A percentile compares a stretch with the other conserved stretches of the same genome.
Evolutionary conservation across 495 filamentous ascomycete species (phyloP).

Genomic region (Aspergillus nidulans): DNA sequence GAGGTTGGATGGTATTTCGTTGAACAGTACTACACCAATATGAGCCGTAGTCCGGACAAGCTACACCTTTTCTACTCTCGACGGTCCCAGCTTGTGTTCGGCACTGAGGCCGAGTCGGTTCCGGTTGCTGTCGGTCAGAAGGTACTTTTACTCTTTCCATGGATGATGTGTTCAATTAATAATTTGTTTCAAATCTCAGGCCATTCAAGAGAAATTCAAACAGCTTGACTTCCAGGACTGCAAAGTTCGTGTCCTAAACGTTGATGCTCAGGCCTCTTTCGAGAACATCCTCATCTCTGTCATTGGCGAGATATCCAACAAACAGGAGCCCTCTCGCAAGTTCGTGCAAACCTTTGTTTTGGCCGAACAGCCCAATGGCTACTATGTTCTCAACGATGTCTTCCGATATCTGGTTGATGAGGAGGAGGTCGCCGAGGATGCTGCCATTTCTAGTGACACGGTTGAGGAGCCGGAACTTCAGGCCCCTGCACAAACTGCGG

Average conservation of each 20-base stretch:
- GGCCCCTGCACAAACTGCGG: constrained; percentile 17
- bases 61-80: constrained; percentile 86
- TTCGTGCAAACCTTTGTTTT: constrained; percentile 98
- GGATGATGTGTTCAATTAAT: neutral
- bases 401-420: constrained; percentile 85
- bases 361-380: constrained; percentile 91
- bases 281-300: constrained; percentile 94
- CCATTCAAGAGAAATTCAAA: constrained; percentile 90
- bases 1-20: constrained; percentile 99
- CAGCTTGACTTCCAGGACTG: constrained; percentile 91
- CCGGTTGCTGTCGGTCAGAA: constrained; percentile 77
- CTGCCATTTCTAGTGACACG: constrained; percentile 33
- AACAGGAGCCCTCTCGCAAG: constrained; percentile 81
- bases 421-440: constrained; percentile 58
- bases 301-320: constrained; percentile 96
- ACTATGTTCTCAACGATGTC: constrained; percentile 98
- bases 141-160: constrained; percentile 43
- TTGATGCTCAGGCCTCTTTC: constrained; percentile 90
- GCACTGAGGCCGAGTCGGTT: constrained; percentile 80
- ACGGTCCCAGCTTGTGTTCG: constrained; percentile 76
- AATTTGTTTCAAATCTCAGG: constrained; percentile 42
- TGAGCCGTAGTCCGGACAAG: constrained; percentile 90
- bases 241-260: constrained; percentile 97
- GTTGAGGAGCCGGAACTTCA: constrained; percentile 22
- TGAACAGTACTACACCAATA: constrained; percentile 96